Percentiles rank a stretch among this genome's conserved stretches.
phyloP scores from a whole-genome alignment of 352 stramenopile genomes.

The Phytopythium montanum region DNA sequence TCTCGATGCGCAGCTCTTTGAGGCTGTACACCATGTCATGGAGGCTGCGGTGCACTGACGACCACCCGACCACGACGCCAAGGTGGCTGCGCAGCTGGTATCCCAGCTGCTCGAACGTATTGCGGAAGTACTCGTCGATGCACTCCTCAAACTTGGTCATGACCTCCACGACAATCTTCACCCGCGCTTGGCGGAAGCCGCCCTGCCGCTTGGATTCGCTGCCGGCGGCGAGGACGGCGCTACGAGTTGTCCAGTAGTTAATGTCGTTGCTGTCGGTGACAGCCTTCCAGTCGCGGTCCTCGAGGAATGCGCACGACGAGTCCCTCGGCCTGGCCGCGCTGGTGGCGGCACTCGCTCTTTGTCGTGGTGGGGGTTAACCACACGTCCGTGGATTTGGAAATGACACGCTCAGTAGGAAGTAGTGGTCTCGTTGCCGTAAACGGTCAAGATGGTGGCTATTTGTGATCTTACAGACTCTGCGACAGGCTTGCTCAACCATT shows the following conservation, averaged over 20 bases:
- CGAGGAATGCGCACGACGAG: slow-evolving; percentile 7
- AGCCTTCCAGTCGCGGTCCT: slow-evolving; percentile 4
- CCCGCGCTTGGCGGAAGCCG: neutral
- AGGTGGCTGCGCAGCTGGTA: slow-evolving; percentile 10
- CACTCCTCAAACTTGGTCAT: slow-evolving; percentile 16
- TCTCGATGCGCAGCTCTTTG: slow-evolving; percentile 20
- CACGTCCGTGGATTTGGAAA: too few species aligned
- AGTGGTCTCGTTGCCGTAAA: too few species aligned
- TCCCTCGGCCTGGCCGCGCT: too few species aligned
- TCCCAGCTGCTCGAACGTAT: neutral
- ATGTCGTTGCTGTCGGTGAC: slow-evolving; percentile 6
- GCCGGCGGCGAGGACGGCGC: neutral
- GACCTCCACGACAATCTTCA: slow-evolving; percentile 17
- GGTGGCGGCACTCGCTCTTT: too few species aligned
- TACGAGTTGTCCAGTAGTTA: neutral
- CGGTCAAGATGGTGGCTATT: too few species aligned
- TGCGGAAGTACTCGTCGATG: slow-evolving; percentile 14
- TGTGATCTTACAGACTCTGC: too few species aligned
- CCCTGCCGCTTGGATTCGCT: neutral
- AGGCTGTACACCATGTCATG: slow-evolving; percentile 19
- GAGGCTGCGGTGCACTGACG: slow-evolving; percentile 9
- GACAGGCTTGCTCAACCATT: too few species aligned
- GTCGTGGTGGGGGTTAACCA: too few species aligned
- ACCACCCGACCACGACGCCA: slow-evolving; percentile 5
- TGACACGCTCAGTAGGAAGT: too few species aligned